Base-by-base conservation (phyloP, 2,329 filamentous ascomycete species). In the Fusarium odoratissimum region DNA sequence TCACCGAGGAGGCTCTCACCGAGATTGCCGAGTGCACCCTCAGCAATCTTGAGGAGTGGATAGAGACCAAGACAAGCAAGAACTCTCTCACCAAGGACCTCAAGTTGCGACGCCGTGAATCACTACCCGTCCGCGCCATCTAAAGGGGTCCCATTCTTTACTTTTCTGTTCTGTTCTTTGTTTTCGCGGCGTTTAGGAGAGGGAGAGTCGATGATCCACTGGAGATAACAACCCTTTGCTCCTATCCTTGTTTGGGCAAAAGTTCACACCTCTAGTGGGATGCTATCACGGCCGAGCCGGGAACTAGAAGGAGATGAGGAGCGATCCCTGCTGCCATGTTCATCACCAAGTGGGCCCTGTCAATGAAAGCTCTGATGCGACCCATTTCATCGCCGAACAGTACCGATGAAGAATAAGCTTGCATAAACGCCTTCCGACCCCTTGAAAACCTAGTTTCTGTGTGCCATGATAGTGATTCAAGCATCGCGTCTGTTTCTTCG, bases 1-100 rank as follows among this genome's bases (percentile, higher is more conserved):
- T 93, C 75, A 92, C 91, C 9, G 82, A 87, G 38, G 90, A 92
- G 80, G 91, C 91, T 2, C 80, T 93, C 54, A 82, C 83, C 12
- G 90, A 91, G 80, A 93, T 92, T 74, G 86, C 90, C 4, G 85
- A 87, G 49, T 87, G 84, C 58, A 92, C 90, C 3, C 75, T 92
- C 67, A 80, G 82, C 62, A 92, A 92, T 77, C 76, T 91, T 7
- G 82, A 83, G 33, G 85, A 88, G 67, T 86, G 86, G 23, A 74
- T 79, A 30, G 69, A 66, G 14, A 76, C 69, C 44, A 69, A 72
- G 49, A 78, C 75, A 40, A 72, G 84, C 73, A 76, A 72, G 60
- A 82, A 82, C 56, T 79, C 79, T 40, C 67, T 83, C 64, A 81
- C 79, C 21, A 79, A 76, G 65, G 74, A 78, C 41, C 63, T 69